Evolutionary conservation across 1,284 basidiomycete genomes (phyloP).

Genomic region (Pterulicium gracile): DNA sequence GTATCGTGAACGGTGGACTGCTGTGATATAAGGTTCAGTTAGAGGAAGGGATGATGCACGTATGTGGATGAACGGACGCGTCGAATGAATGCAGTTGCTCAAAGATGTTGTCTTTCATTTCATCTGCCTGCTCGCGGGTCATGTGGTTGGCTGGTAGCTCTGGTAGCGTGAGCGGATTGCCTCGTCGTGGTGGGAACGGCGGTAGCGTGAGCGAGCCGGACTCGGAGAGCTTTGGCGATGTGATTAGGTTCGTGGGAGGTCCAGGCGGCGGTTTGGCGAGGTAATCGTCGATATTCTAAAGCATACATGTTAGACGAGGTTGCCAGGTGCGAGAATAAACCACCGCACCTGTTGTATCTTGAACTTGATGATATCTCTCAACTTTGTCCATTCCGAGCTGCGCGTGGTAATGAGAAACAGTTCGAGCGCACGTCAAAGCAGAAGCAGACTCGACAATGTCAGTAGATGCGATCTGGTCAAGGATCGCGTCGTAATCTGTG

Average conservation of each 20-base stretch:
- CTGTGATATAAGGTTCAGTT: constrained; percentile 18
- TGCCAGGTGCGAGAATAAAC: constrained; percentile 11
- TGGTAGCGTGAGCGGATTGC: constrained; percentile 35
- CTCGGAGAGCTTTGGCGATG: constrained; percentile 19
- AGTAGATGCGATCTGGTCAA: constrained; percentile 59
- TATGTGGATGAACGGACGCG: constrained; percentile 34
- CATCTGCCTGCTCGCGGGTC: constrained; percentile 50
- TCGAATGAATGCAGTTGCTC: constrained; percentile 70
- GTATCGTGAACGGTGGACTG: constrained; percentile 85
- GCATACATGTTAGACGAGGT: constrained; percentile 10
- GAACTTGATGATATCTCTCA: constrained; percentile 64
- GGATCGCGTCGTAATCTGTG: constrained; percentile 51
- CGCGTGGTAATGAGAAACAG: constrained; percentile 10
- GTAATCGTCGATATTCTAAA: constrained; percentile 50
- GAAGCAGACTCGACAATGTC: constrained; percentile 56
- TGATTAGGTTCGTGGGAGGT: constrained; percentile 27
- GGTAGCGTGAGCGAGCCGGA: constrained; percentile 67
- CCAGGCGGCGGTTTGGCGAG: constrained; percentile 32
- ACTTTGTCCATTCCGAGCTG: constrained; percentile 66
- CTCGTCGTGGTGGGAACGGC: constrained; percentile 63
- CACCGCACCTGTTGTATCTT: constrained; percentile 49
- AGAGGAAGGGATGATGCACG: constrained; percentile 8
- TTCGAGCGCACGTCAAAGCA: constrained; percentile 6
- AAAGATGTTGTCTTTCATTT: constrained; percentile 49
- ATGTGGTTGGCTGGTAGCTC: constrained; percentile 52